Percentiles rank a stretch among this genome's conserved stretches.
These are phyloP conservation scores for Oryza brachyantha DNA, from an alignment of 176 grass and related monocot species.

Conservation along the genomic window DNA sequence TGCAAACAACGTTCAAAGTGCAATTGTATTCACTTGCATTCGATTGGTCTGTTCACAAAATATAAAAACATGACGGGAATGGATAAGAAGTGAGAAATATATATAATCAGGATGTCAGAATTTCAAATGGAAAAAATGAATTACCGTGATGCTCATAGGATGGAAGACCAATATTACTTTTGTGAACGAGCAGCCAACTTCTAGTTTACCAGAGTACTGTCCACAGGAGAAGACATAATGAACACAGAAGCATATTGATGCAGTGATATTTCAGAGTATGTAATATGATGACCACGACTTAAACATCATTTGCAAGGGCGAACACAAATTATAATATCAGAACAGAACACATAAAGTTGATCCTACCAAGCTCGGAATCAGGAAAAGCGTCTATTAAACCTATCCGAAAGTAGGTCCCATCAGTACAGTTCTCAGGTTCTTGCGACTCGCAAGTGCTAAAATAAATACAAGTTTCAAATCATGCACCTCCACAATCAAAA, in stretches of 20 bases:
- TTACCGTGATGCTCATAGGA: not conserved
- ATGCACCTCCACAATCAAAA: not conserved
- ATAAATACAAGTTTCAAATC: not conserved
- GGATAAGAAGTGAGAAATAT: not conserved
- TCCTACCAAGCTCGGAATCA: not conserved
- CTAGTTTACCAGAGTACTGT: not conserved
- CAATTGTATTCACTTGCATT: not conserved
- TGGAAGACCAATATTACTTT: not conserved
- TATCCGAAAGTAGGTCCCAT: not conserved
- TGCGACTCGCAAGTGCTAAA: not conserved
- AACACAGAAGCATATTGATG: not conserved
- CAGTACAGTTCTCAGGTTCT: not conserved
- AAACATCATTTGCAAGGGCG: constrained; percentile 19
- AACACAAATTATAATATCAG: not conserved
- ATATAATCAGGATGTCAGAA: not conserved
- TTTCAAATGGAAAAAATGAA: not conserved
- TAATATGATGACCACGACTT: constrained; percentile 16
- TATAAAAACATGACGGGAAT: not conserved
- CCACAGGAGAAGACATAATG: not conserved
- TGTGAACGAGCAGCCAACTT: not conserved
- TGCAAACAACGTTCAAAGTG: no score
- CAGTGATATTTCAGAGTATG: not conserved
- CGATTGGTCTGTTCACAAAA: not conserved
- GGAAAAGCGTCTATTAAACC: constrained; percentile 5
- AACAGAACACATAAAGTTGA: constrained; percentile 16